phyloP scores from a whole-genome alignment of 768 basidiomycete genomes.

The Roridomyces roridus region DNA sequence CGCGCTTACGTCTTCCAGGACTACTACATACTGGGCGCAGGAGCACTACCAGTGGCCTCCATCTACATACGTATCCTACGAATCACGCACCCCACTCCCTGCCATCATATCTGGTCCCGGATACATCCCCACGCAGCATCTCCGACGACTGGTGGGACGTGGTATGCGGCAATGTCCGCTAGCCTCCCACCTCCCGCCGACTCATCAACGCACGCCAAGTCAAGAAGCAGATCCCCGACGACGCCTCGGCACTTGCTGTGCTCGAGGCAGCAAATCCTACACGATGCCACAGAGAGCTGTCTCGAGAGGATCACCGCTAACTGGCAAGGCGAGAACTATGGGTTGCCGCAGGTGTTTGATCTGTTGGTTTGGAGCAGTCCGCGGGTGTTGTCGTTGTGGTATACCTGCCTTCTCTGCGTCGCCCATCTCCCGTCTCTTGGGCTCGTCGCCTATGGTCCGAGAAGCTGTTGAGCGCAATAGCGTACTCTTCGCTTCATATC shows the following conservation, averaged over 20 bases:
- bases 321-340: slow-evolving; percentile 35
- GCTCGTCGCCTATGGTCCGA: slow-evolving; percentile 41
- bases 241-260: slow-evolving; percentile 39
- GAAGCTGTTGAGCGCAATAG: slow-evolving; percentile 42
- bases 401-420: slow-evolving; percentile 40
- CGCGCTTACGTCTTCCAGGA: slow-evolving; percentile 5
- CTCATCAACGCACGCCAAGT: slow-evolving; percentile 46
- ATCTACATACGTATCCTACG: neutral
- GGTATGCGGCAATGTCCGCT: too few species aligned
- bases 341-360: slow-evolving; percentile 35
- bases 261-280: slow-evolving; percentile 44
- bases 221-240: slow-evolving; percentile 44
- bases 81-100: slow-evolving; percentile 23
- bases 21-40: neutral
- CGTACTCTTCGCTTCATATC: slow-evolving; percentile 38
- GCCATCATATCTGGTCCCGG: slow-evolving; percentile 52
- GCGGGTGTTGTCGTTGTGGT: slow-evolving; percentile 42
- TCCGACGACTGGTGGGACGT: slow-evolving; percentile 48
- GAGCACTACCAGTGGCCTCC: slow-evolving; percentile 49
- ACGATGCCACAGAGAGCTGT: slow-evolving; percentile 49
- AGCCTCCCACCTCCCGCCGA: slow-evolving; percentile 41
- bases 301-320: slow-evolving; percentile 43
- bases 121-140: slow-evolving; percentile 50
- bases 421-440: slow-evolving; percentile 39
- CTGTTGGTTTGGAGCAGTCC: slow-evolving; percentile 38